phyloP scores from a whole-genome alignment of 2,329 filamentous ascomycete species.

The Pseudogymnoascus sp. region DNA sequence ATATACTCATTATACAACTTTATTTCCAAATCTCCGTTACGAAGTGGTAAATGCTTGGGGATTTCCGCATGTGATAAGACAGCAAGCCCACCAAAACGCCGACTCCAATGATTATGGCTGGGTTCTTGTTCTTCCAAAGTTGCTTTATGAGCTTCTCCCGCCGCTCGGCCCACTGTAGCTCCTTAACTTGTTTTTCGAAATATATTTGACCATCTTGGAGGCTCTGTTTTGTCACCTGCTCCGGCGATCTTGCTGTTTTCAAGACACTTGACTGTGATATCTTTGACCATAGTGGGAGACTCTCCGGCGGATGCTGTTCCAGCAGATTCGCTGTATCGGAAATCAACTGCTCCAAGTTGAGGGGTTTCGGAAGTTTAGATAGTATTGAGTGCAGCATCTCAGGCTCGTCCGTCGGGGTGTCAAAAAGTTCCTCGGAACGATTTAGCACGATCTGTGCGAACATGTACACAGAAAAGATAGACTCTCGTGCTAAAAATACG shows the following conservation, averaged over 20 bases:
- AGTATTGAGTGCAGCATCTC: constrained; percentile 89
- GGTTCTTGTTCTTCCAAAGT: constrained; percentile 57
- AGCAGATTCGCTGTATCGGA: constrained; percentile 55
- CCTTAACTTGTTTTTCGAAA: constrained; percentile 62
- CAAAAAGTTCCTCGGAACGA: constrained; percentile 75
- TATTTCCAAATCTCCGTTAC: not conserved
- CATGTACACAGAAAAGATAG: constrained; percentile 83
- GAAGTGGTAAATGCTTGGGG: constrained; percentile 23
- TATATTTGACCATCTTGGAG: constrained; percentile 56
- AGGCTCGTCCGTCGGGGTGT: constrained; percentile 71
- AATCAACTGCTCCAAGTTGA: constrained; percentile 75
- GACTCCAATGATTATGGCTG: constrained; percentile 51
- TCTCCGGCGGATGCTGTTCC: constrained; percentile 59
- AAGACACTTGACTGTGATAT: constrained; percentile 73
- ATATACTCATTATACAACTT: not conserved
- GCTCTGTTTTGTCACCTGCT: constrained; percentile 43
- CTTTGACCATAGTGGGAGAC: constrained; percentile 59
- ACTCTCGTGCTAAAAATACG: constrained; percentile 76
- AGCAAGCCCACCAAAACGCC: constrained; percentile 59
- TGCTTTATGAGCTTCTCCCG: constrained; percentile 40
- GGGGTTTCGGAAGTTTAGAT: constrained; percentile 72
- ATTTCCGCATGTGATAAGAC: constrained; percentile 58
- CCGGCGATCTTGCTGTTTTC: constrained; percentile 62
- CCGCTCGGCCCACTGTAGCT: constrained; percentile 60
- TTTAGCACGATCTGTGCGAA: constrained; percentile 82